phyloP scores from a whole-genome alignment of 2,329 filamentous ascomycete species.

The Camillea tinctor region DNA sequence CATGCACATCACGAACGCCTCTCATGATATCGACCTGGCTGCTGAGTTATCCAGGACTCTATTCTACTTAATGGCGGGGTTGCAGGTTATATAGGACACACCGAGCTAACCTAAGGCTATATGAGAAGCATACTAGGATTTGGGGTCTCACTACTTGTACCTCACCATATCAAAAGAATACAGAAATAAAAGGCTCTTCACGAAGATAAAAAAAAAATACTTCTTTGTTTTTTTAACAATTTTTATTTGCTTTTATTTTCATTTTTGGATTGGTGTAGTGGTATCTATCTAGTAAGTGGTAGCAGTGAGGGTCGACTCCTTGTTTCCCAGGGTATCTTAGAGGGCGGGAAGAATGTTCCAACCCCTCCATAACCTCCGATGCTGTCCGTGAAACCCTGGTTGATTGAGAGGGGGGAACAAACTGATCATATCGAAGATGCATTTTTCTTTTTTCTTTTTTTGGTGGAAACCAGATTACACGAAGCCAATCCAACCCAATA shows the following conservation, averaged over 20 bases:
- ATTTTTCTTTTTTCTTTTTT: too few relatives aligned
- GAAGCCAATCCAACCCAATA: too few relatives aligned
- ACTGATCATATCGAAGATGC: neutral
- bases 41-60: too few relatives aligned
- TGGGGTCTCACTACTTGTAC: too few relatives aligned
- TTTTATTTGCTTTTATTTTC: neutral
- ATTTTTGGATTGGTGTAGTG: neutral
- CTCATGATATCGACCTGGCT: constrained; percentile 16
- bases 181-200: neutral
- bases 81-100: neutral
- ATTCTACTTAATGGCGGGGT: neutral
- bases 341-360: neutral
- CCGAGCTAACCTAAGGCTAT: too few relatives aligned
- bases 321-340: neutral
- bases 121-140: too few relatives aligned
- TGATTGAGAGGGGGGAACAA: neutral
- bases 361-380: neutral
- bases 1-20: constrained; percentile 21
- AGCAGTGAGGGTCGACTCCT: neutral
- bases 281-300: neutral
- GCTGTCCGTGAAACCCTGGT: neutral
- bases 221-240: neutral
- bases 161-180: neutral
- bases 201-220: neutral
- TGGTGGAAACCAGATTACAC: too few relatives aligned